Base-by-base conservation (phyloP, 2,329 filamentous ascomycete genomes). In the Colletotrichum chrysophilum region DNA sequence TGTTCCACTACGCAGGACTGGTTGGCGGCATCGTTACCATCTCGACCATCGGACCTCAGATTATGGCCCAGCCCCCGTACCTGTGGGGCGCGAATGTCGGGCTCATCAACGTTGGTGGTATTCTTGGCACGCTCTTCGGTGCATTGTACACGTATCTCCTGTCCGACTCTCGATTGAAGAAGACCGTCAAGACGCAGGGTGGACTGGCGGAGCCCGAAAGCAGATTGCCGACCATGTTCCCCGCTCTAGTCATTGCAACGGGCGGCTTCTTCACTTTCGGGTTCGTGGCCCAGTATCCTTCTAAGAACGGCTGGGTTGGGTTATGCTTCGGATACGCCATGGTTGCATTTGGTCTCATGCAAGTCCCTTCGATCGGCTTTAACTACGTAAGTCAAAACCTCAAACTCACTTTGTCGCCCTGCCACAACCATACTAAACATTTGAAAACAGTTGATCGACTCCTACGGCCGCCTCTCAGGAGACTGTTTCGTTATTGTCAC, bases 401-500 rank as follows among this genome's bases (percentile, higher is more conserved):
- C 4, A 26, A 26, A 26, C 24, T 5, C 24, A 26, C 24, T 26
- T 26, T 26, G 24, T 26, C 24, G 24, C 24, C 24, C 24, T 26
- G 24, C 5, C n/a, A 2, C 9, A 13, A 18, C 2, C 24, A 3
- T 9, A 43, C 26, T 75, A 24, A 75, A 7, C 4, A n/a, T 6
- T 2, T 26, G 34, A 66, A 7, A 32, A n/a, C 70, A 88, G 86
- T 78, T 91, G 5, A 89, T 91, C 43, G 89, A 91, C 48, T 83
- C 87, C 0, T 91, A 91, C 77, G 81, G 83, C 1, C 80, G 83
- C 2, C 77, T 89, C 1, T 86, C 87, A 0, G 86, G 86, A 2
- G 89, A 91, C 77, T 90, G 89, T 78, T 90, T 91, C 77, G 88
- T 89, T 14, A 87, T 88, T 66, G 86, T 91, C 0, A 89, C 88